Percentiles rank a stretch among this genome's conserved stretches.
Conservation (phyloP, 2,329 filamentous ascomycete genomes). For the Curvularia sp. region DNA sequence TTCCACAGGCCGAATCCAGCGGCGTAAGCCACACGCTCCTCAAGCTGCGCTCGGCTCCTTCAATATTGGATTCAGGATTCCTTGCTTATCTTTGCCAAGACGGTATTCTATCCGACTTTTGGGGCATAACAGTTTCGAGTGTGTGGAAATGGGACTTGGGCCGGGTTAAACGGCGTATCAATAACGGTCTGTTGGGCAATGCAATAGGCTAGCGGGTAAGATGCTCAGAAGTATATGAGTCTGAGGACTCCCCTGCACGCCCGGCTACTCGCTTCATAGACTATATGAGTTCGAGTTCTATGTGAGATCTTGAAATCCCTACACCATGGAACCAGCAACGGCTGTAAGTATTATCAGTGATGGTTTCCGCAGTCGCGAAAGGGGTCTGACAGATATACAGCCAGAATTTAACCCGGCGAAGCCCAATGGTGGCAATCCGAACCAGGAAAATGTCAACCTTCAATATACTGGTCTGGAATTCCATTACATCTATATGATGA, state of each 20-base stretch:
- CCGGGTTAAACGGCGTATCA: slow-evolving; percentile 16
- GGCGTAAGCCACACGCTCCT: slow-evolving; percentile 14
- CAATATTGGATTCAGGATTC: slow-evolving; percentile 16
- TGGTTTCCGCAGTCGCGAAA: background rate
- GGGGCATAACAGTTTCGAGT: slow-evolving; percentile 27
- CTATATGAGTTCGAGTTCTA: slow-evolving; percentile 7
- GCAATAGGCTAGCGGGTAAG: slow-evolving; percentile 9
- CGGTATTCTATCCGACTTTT: slow-evolving; percentile 22
- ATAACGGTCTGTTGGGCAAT: slow-evolving; percentile 22
- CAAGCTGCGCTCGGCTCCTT: slow-evolving; percentile 19
- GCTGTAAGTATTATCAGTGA: slow-evolving; percentile 20
- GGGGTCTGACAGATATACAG: slow-evolving; percentile 23
- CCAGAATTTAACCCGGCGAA: slow-evolving; percentile 52
- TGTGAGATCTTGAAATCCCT: background rate
- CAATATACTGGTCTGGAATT: slow-evolving; percentile 67
- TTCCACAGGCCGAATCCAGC: slow-evolving; percentile 18
- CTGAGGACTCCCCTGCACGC: slow-evolving; percentile 22
- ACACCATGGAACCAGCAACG: slow-evolving; percentile 28
- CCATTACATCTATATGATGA: slow-evolving; percentile 67
- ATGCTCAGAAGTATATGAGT: slow-evolving; percentile 29
- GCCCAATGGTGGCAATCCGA: slow-evolving; percentile 63
- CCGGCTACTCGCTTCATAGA: slow-evolving; percentile 9
- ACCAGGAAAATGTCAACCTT: slow-evolving; percentile 62
- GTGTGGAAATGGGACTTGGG: slow-evolving; percentile 24
- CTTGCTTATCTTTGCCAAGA: slow-evolving; percentile 47